Evolutionary conservation across 148 eudicot genomes (phyloP).

Genomic region (Rhododendron mucronatum): DNA sequence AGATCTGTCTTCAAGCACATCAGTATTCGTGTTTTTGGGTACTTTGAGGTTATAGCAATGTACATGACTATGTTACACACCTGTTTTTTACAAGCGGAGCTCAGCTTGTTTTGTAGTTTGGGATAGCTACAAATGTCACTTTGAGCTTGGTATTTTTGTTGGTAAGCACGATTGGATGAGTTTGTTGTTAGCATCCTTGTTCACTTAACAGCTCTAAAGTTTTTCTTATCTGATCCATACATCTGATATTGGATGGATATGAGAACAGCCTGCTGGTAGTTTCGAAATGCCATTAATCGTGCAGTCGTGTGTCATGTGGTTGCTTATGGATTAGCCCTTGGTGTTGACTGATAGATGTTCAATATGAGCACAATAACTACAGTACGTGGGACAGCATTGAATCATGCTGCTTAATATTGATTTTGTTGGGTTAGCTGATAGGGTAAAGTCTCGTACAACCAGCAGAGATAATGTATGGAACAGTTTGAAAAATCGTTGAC

Average conservation of each 20-base stretch:
- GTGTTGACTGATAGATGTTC: background rate
- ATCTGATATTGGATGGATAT: background rate
- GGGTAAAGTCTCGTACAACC: background rate
- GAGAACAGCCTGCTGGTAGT: conserved; percentile 2
- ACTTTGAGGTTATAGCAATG: background rate
- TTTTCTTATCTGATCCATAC: background rate
- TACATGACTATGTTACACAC: background rate
- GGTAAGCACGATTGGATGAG: background rate
- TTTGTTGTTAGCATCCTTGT: background rate
- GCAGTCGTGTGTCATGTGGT: background rate
- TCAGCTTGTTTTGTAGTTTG: background rate
- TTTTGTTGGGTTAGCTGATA: background rate
- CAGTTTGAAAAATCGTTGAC: background rate
- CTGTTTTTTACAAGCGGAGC: background rate
- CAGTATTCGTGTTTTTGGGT: background rate
- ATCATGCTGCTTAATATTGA: background rate
- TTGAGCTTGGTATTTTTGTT: background rate
- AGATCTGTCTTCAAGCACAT: background rate
- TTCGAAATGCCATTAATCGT: background rate
- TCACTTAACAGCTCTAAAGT: background rate
- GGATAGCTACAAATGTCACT: background rate
- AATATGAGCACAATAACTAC: background rate
- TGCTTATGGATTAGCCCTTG: background rate
- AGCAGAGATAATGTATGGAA: background rate
- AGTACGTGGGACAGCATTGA: background rate